Evolutionary conservation across 179 eudicot genomes (phyloP).

Genomic region (Pouteria campechiana): DNA sequence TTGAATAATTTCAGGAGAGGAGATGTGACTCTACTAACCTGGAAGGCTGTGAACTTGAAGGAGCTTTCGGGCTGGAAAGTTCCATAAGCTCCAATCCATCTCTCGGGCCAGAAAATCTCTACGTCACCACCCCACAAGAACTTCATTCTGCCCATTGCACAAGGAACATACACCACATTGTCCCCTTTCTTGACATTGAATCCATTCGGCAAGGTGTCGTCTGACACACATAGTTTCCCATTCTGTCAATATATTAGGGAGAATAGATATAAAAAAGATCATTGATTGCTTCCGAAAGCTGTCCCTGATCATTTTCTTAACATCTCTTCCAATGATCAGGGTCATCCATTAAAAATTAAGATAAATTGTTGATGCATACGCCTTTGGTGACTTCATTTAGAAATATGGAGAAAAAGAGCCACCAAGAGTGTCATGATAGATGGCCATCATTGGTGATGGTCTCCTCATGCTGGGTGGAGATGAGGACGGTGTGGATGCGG

Average conservation of each 20-base stretch:
- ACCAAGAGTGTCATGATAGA: too few relatives aligned
- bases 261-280: too few relatives aligned
- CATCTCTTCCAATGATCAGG: too few relatives aligned
- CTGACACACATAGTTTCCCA: background rate
- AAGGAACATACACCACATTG: constrained; percentile 5
- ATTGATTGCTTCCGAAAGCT: too few relatives aligned
- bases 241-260: too few relatives aligned
- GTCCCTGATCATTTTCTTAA: too few relatives aligned
- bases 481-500: constrained; percentile 46
- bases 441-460: constrained; percentile 45
- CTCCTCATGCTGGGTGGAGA: constrained; percentile 52
- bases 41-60: constrained; percentile 16
- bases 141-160: constrained; percentile 12
- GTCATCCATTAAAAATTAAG: too few relatives aligned
- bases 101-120: constrained; percentile 9
- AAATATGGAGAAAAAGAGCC: too few relatives aligned
- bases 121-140: constrained; percentile 11
- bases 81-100: constrained; percentile 9
- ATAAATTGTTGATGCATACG: too few relatives aligned
- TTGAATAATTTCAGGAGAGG: background rate
- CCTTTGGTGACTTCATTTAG: too few relatives aligned
- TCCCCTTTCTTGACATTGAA: constrained; percentile 9
- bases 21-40: constrained; percentile 4
- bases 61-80: constrained; percentile 6
- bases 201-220: constrained; percentile 10